A percentile compares a stretch with the other conserved stretches of the same genome.
phyloP scores from a whole-genome alignment of 2,329 filamentous ascomycete genomes.

The Fulvia fulva region DNA sequence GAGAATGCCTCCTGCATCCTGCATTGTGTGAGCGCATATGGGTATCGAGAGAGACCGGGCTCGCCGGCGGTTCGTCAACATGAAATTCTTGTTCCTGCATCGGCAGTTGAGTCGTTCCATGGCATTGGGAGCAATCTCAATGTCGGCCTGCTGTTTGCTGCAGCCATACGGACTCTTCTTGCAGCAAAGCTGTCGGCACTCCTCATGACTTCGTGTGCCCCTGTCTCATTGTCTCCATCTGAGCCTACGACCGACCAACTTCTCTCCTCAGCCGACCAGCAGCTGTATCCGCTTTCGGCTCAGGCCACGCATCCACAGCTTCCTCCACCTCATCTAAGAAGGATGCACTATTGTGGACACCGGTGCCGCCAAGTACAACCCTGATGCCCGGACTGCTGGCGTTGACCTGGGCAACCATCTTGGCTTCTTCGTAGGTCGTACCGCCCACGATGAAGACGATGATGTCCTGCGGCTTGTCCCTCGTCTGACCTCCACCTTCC shows the following conservation, averaged over 20 bases:
- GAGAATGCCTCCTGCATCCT: background rate
- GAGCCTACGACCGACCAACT: constrained; percentile 43
- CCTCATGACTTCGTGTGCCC: background rate
- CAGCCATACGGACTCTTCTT: background rate
- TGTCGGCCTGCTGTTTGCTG: background rate
- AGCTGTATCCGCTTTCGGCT: constrained; percentile 57
- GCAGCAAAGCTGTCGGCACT: too few relatives aligned
- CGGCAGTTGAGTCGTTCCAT: background rate
- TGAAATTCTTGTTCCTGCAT: background rate
- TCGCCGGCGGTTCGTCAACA: too few relatives aligned
- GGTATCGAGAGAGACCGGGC: background rate
- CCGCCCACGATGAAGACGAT: constrained; percentile 93
- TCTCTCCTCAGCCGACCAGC: constrained; percentile 61
- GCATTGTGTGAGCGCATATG: background rate
- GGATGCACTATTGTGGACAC: constrained; percentile 78
- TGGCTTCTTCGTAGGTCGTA: constrained; percentile 93
- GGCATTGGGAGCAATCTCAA: background rate
- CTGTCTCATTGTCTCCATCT: background rate
- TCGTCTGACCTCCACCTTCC: constrained; percentile 78
- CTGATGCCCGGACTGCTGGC: constrained; percentile 82
- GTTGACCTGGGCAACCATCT: constrained; percentile 92
- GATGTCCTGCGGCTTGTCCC: constrained; percentile 95
- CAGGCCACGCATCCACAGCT: constrained; percentile 81
- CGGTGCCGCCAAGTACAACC: constrained; percentile 84
- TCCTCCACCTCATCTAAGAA: constrained; percentile 93